Evolutionary conservation across 1,139 yeast genomes (phyloP).

Genomic region (Yarrowia galli): DNA sequence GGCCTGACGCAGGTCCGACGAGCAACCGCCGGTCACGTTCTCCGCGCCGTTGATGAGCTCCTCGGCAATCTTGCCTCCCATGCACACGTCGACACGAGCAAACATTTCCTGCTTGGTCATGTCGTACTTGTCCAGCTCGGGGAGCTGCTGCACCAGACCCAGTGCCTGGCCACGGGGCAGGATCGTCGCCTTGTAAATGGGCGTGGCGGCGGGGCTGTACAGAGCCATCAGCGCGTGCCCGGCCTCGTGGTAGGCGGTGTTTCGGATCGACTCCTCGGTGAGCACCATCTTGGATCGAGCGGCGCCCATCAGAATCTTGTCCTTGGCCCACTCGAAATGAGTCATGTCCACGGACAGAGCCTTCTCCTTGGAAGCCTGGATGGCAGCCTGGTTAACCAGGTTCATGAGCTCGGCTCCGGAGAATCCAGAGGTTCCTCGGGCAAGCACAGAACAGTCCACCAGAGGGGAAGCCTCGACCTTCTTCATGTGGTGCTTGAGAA

Average conservation of each 20-base stretch:
- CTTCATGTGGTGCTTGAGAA: constrained; percentile 88
- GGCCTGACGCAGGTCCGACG: constrained; percentile 87
- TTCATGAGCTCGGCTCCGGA: constrained; percentile 98
- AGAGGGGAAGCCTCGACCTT: constrained; percentile 84
- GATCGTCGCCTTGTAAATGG: constrained; percentile 94
- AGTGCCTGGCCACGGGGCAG: constrained; percentile 96
- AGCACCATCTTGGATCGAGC: constrained; percentile 97
- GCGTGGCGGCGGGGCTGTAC: constrained; percentile 95
- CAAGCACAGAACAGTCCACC: constrained; percentile 87
- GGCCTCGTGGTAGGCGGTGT: constrained; percentile 98
- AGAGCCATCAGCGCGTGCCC: constrained; percentile 99
- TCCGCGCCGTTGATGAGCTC: constrained; percentile 90
- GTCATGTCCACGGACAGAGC: constrained; percentile 89
- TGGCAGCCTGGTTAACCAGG: constrained; percentile 96
- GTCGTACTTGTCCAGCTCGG: constrained; percentile 98
- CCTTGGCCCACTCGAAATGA: constrained; percentile 99
- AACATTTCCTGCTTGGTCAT: constrained; percentile 87
- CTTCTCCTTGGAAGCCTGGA: constrained; percentile 90
- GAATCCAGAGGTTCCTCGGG: constrained; percentile 96
- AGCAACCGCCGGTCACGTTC: constrained; percentile 93
- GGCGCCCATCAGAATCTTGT: constrained; percentile 96
- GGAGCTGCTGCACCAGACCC: constrained; percentile 95
- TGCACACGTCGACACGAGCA: constrained; percentile 93
- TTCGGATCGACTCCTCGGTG: constrained; percentile 90
- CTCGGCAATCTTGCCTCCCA: constrained; percentile 99